Conservation (phyloP, 345 rosid genomes). For the Mangifera indica region DNA sequence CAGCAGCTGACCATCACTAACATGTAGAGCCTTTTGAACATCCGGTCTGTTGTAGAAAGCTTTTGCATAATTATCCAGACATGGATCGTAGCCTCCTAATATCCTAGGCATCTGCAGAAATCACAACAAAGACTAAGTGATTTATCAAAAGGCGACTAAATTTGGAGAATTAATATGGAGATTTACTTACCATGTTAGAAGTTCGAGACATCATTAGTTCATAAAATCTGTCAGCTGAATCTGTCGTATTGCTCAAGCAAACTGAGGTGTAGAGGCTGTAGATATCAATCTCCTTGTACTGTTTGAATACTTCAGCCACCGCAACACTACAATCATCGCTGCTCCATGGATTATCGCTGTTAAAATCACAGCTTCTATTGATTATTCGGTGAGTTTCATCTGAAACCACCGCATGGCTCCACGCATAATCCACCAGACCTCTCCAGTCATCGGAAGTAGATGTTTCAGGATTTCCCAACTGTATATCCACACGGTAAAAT, state of each 20-base stretch:
- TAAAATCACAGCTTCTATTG: constrained; percentile 51
- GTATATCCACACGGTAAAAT: background rate
- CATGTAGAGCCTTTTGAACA: constrained; percentile 87
- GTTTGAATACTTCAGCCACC: constrained; percentile 59
- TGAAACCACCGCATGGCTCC: constrained; percentile 93
- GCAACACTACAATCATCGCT: constrained; percentile 48
- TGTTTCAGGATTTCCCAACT: constrained; percentile 96
- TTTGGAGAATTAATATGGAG: background rate
- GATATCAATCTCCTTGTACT: constrained; percentile 70
- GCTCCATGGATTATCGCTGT: constrained; percentile 59
- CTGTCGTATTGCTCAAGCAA: constrained; percentile 45
- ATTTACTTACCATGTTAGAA: constrained; percentile 48
- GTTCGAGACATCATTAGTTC: constrained; percentile 38
- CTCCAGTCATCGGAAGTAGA: constrained; percentile 72
- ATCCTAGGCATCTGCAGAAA: constrained; percentile 60
- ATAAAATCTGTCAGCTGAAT: constrained; percentile 21
- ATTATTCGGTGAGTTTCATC: constrained; percentile 73
- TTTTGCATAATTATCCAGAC: constrained; percentile 68
- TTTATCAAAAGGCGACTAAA: too few species aligned
- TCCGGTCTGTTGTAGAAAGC: constrained; percentile 72
- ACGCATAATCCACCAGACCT: constrained; percentile 82
- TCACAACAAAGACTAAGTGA: too few species aligned
- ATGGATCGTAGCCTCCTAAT: constrained; percentile 85
- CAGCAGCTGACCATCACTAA: constrained; percentile 54
- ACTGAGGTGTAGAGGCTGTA: constrained; percentile 79